These are phyloP conservation scores for Cladosporium sphaerospermum DNA, from an alignment of 2,329 filamentous ascomycete genomes.

Conservation along the genomic window DNA sequence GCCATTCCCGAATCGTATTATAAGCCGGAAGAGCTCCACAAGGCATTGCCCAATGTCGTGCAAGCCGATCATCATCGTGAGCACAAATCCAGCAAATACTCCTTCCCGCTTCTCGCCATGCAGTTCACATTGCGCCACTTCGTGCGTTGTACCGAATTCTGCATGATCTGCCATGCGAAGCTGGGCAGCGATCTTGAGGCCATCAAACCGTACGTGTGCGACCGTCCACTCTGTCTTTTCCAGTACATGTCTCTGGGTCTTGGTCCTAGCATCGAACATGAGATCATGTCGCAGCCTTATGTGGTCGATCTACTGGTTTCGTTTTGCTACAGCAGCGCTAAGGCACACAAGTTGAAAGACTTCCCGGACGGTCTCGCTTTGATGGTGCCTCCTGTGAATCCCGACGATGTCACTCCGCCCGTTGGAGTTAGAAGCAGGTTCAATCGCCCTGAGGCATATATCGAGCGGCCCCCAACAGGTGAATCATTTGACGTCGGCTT, in stretches of 20 bases:
- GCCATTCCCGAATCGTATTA: conserved; percentile 36
- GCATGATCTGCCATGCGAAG: conserved; percentile 72
- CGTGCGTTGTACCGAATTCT: conserved; percentile 77
- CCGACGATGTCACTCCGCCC: background rate
- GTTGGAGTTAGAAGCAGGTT: too few species aligned
- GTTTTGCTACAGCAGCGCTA: conserved; percentile 65
- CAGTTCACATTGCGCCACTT: conserved; percentile 74
- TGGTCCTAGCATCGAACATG: conserved; percentile 77
- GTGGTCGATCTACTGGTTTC: conserved; percentile 80
- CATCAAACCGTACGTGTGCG: conserved; percentile 71
- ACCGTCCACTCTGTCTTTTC: conserved; percentile 67
- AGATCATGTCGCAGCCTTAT: conserved; percentile 69
- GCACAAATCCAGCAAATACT: conserved; percentile 30
- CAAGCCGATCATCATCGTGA: conserved; percentile 45
- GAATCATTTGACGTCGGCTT: conserved; percentile 19
- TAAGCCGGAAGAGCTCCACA: conserved; percentile 24
- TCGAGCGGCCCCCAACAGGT: too few species aligned
- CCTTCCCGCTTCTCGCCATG: conserved; percentile 56
- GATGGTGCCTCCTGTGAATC: conserved; percentile 39
- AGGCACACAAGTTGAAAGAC: conserved; percentile 39
- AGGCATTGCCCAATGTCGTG: conserved; percentile 40
- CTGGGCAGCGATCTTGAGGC: conserved; percentile 60
- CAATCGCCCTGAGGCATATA: too few species aligned
- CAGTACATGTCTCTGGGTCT: conserved; percentile 86
- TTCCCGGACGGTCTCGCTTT: conserved; percentile 54